Base-by-base conservation (phyloP, 1,139 yeast genomes). In the Nakaseomyces nivariensis region DNA sequence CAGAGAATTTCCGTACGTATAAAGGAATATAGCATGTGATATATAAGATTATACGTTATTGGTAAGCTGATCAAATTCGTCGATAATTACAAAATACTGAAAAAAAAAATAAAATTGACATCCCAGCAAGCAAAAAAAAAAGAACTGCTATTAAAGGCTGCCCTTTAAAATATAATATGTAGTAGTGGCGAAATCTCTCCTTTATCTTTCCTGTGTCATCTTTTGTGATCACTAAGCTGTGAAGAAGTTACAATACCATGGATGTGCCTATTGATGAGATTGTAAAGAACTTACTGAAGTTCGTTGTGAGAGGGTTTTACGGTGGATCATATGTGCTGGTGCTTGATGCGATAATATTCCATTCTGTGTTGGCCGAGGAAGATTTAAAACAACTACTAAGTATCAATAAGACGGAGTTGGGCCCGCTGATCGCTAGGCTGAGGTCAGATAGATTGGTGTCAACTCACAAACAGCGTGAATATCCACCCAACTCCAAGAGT, bases 331-430 rank as follows among this genome's bases (percentile, higher is more conserved):
- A 85, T 59, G 84, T 89, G 47, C 76, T 92, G 45, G 81, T 92
- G 29, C 69, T 92, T 56, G 98, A 92, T 67, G 96, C 97, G 1
- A 74, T 92, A n/a, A 69, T 92, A 47, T 78, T 85, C 59, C 98
- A 92, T 67, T 84, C 92, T 8, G 97, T 90, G 24, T 74, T 92
- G 44, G 85, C 92, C n/a, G 98, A 92, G 67, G 97, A 92, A 57
- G 98, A 92, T 67, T 73, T 92, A 66, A 78, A 85, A 46, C 82
- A 79, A 59, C 72, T 92, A 53, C 72, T 90, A 48, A 90, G 94
- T 33, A 82, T 92, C 60, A 89, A 87, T 57, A 76, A 90, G 52
- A 92, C 94, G 62, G 97, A 89, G 60, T 74, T 92, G 47, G 78
- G 97, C 49, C 81, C 92, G 17, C 74, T 86, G 46, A 86, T 96